A percentile compares a stretch with the other conserved stretches of the same genome.
Conservation (phyloP, 1,139 yeast species). For the Nakaseomyces delphensis region DNA sequence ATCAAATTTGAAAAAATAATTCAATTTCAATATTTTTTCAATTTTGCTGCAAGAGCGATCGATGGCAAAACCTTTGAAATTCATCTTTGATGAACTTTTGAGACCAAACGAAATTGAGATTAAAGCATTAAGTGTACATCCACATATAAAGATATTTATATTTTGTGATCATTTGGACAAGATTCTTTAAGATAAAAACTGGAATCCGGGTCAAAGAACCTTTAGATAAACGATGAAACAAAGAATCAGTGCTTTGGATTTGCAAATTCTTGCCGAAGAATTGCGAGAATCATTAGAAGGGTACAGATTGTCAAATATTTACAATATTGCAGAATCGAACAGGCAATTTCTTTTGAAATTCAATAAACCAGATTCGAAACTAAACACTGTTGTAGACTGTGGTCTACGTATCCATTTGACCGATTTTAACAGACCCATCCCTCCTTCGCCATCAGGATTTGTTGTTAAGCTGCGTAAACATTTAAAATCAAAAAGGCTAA, state of each 20-base stretch:
- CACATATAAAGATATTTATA: too few relatives aligned
- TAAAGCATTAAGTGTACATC: too few relatives aligned
- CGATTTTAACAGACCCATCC: constrained; percentile 69
- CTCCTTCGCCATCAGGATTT: constrained; percentile 76
- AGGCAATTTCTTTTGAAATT: constrained; percentile 76
- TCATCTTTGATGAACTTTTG: too few relatives aligned
- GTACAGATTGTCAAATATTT: constrained; percentile 74
- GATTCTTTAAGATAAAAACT: too few relatives aligned
- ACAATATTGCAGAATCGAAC: constrained; percentile 64
- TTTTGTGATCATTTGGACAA: too few relatives aligned
- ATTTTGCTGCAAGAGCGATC: too few relatives aligned
- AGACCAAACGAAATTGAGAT: too few relatives aligned
- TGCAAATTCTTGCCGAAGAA: constrained; percentile 63
- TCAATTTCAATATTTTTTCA: too few relatives aligned
- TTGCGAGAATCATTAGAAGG: constrained; percentile 47
- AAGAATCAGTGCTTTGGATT: constrained; percentile 76
- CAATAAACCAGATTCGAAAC: constrained; percentile 74
- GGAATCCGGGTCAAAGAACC: too few relatives aligned
- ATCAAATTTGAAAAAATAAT: too few relatives aligned
- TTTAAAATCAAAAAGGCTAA: constrained; percentile 67
- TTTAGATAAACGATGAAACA: constrained; percentile 60
- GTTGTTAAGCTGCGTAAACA: constrained; percentile 82
- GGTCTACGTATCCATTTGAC: constrained; percentile 79
- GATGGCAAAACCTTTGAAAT: too few relatives aligned
- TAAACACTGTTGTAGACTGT: constrained; percentile 68